Conservation (phyloP, 352 stramenopile species). For the Pythium rishiriense region DNA sequence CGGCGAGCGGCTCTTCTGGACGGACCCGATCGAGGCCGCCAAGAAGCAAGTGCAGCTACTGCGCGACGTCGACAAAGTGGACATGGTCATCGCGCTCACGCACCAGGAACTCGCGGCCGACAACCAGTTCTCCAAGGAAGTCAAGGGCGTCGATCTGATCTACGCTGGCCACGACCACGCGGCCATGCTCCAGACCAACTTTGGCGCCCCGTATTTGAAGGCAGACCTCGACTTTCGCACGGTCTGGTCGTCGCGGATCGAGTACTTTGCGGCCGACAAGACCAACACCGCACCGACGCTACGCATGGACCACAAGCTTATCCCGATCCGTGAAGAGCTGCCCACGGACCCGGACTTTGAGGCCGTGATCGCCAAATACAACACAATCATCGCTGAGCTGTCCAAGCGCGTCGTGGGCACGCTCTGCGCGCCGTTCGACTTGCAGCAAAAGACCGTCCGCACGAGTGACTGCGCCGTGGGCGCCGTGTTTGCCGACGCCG, state of each 20-base stretch:
- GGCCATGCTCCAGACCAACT: conserved; percentile 75
- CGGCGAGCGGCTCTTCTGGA: conserved; percentile 64
- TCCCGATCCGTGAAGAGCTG: conserved; percentile 65
- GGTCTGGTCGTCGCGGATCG: conserved; percentile 58
- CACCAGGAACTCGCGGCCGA: conserved; percentile 71
- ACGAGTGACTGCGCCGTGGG: conserved; percentile 48
- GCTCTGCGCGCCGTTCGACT: conserved; percentile 56
- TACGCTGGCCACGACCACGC: conserved; percentile 72
- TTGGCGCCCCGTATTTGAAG: conserved; percentile 73
- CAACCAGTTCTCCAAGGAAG: conserved; percentile 69
- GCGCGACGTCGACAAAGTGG: conserved; percentile 38
- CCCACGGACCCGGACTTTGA: conserved; percentile 52
- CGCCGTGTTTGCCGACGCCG: conserved; percentile 53
- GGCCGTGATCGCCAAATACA: conserved; percentile 48
- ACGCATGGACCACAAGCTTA: conserved; percentile 51
- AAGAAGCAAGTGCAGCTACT: conserved; percentile 47
- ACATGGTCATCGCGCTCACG: conserved; percentile 75
- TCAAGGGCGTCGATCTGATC: conserved; percentile 64
- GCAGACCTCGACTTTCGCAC: conserved; percentile 70
- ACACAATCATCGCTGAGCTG: conserved; percentile 40
- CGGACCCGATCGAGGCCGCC: conserved; percentile 58
- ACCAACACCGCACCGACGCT: conserved; percentile 30
- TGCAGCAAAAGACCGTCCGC: conserved; percentile 57
- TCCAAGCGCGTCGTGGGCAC: conserved; percentile 48
- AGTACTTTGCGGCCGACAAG: conserved; percentile 50